Base-by-base conservation (phyloP, 192 early-diverging fungal species). In the Entomortierella beljakovae region DNA sequence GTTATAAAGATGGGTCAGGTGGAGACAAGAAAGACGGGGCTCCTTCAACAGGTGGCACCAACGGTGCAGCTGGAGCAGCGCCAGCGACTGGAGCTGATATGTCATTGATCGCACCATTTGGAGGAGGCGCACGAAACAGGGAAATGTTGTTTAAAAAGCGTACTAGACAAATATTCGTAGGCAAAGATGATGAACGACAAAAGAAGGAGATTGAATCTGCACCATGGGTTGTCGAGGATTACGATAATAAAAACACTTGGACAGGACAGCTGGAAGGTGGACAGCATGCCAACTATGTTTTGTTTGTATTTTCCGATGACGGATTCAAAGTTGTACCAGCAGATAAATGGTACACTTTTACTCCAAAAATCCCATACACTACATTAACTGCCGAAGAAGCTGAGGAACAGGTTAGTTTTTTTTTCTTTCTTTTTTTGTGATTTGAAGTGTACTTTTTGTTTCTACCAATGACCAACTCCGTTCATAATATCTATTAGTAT, bases 141-240 rank as follows among this genome's bases (percentile, higher is more conserved):
- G 85, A 92, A 70, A 92, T 90, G 65, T 54, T 94, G 46, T 94
- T 94, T 62, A 93, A 93, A 73, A 93, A 92, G 72, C 85, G 89
- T 10, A 94, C 93, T n/a, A 88, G 86, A 51, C 93, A 94, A 74
- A 87, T 94, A 26, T 92, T 83, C 54, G 80, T 93, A 56, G 92
- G 92, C 32, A 87, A 92, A 62, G 91, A 93, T 68, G 88, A 91
- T 25, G 87, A 86, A 58, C 90, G 92, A 23, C 84, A 90, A 31
- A 64, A 93, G 50, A 89, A 90, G 40, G 91, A 91, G 50, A 89
- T 91, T 73, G 93, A 94, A 82, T 84, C 88, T 16, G 79, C 87
- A 40, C 92, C 91, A 1, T 94, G 92, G 92, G 85, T 94, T 1
- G 73, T 94, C 0, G 92, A 93, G 59, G 93, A 94, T 35, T 91